Conservation (phyloP, 495 filamentous ascomycete species). For the Penicillium robsamsonii region DNA sequence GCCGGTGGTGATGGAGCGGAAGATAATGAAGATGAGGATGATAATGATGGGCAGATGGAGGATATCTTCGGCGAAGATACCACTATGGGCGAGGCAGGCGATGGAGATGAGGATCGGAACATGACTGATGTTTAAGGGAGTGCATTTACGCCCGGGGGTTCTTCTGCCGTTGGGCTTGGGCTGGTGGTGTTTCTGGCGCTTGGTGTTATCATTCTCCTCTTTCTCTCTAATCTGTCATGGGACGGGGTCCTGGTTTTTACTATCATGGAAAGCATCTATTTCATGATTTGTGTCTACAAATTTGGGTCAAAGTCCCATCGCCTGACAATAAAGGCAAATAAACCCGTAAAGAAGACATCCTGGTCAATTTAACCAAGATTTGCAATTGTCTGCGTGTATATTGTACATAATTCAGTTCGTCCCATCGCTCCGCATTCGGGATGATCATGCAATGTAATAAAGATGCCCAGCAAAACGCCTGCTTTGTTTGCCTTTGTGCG, state of each 20-base stretch:
- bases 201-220: constrained; percentile 13
- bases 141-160: constrained; percentile 1
- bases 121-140: constrained; percentile 47
- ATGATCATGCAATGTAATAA: constrained; percentile 25
- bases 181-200: constrained; percentile 28
- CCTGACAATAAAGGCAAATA: neutral
- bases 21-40: constrained; percentile 43
- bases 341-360: constrained; percentile 1
- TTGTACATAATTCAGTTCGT: constrained; percentile 26
- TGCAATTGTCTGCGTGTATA: constrained; percentile 22
- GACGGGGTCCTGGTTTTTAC: neutral
- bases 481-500: constrained; percentile 21
- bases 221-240: constrained; percentile 1
- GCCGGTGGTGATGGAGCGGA: constrained; percentile 32
- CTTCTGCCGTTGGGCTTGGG: constrained; percentile 11
- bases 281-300: neutral
- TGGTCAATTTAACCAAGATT: constrained; percentile 15
- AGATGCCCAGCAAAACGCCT: constrained; percentile 32
- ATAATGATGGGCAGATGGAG: constrained; percentile 60
- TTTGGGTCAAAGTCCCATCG: neutral
- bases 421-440: constrained; percentile 17
- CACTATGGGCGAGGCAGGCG: constrained; percentile 46
- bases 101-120: constrained; percentile 43
- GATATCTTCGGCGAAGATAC: constrained; percentile 56
- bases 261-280: neutral